Evolutionary conservation across 2,329 filamentous ascomycete genomes (phyloP).

Genomic region (Fusarium vanettenii): DNA sequence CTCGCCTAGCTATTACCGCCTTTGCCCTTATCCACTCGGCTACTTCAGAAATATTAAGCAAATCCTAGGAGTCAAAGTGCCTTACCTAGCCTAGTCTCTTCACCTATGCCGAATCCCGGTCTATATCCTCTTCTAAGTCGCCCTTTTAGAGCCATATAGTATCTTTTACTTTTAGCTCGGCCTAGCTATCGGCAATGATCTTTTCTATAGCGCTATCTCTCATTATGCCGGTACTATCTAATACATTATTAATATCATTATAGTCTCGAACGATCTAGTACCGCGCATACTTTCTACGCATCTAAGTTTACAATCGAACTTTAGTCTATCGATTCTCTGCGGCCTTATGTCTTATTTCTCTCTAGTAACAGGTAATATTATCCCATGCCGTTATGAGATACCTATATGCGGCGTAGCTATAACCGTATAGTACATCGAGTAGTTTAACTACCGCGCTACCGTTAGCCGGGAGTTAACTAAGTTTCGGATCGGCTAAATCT

Average conservation of each 20-base stretch:
- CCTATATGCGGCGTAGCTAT: neutral
- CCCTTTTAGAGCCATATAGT: neutral
- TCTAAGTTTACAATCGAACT: neutral
- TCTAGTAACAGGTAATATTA: neutral
- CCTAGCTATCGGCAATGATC: neutral
- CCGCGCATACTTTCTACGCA: neutral
- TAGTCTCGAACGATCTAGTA: slow-evolving; percentile 3
- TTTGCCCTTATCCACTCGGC: no score
- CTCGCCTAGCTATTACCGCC: no score
- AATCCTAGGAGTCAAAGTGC: neutral
- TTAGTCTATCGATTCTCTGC: neutral
- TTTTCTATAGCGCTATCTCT: neutral
- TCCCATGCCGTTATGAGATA: slow-evolving; percentile 4
- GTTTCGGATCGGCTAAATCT: neutral
- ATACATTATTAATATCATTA: neutral
- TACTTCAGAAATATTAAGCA: no score
- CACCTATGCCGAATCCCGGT: neutral
- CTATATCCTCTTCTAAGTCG: neutral
- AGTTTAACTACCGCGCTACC: neutral
- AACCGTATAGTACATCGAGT: neutral
- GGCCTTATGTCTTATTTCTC: neutral
- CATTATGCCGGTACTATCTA: neutral
- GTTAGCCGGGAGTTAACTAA: neutral
- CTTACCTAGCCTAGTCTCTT: slow-evolving; percentile 2
- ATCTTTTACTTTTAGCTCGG: neutral